Evolutionary conservation across 2,329 filamentous ascomycete genomes (phyloP).

Genomic region (Fusarium veterinarium): DNA sequence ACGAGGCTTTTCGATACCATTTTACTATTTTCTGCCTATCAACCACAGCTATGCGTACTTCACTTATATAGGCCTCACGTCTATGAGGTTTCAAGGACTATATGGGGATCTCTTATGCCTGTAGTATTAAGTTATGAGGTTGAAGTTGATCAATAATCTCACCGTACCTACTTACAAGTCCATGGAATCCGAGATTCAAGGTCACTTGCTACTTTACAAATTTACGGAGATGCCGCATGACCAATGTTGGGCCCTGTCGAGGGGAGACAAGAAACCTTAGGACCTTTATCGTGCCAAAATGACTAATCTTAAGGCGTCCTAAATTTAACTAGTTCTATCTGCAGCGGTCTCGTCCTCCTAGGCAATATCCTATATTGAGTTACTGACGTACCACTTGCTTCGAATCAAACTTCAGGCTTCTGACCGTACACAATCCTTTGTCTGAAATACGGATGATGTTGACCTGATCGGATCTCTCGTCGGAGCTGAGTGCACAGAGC

Average conservation of each 20-base stretch:
- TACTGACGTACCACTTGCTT: too few relatives aligned
- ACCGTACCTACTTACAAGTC: too few relatives aligned
- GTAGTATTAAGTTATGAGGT: not conserved
- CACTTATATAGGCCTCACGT: not conserved
- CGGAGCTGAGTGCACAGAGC: conserved; percentile 6
- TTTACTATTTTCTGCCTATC: not conserved
- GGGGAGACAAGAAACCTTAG: not conserved
- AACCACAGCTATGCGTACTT: not conserved
- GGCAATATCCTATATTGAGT: too few relatives aligned
- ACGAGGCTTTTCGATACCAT: too few relatives aligned
- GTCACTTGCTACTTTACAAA: fast-evolving
- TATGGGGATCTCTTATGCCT: too few relatives aligned
- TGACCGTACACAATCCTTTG: conserved; percentile 20
- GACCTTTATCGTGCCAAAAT: too few relatives aligned
- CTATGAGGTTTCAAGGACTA: fast-evolving
- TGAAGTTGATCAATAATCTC: too few relatives aligned
- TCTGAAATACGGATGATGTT: conserved; percentile 19
- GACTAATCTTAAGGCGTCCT: not conserved
- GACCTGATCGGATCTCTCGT: conserved; percentile 1
- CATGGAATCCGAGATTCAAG: fast-evolving
- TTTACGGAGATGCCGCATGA: fast-evolving
- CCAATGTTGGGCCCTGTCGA: not conserved
- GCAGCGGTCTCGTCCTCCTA: not conserved
- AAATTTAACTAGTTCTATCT: not conserved
- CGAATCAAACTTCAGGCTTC: not conserved